These are phyloP conservation scores for Chytriomyces sp. DNA, from an alignment of 192 early-diverging fungal genomes.

Conservation along the genomic window DNA sequence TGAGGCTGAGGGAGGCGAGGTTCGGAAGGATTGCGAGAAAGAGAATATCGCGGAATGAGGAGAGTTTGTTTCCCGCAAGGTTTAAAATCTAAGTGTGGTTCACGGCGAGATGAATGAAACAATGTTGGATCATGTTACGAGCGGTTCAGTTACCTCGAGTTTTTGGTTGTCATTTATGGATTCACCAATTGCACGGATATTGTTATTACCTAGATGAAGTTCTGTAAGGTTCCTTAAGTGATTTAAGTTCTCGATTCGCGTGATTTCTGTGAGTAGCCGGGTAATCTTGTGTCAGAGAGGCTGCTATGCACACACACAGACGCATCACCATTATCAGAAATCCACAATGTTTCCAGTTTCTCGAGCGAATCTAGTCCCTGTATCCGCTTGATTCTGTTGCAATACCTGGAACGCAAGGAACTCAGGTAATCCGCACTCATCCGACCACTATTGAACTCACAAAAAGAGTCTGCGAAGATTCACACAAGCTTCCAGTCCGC, in stretches of 20 bases:
- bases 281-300: not conserved
- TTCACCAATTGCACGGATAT: constrained; percentile 46
- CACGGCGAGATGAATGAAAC: not conserved
- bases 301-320: not conserved
- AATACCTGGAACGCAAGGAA: constrained; percentile 41
- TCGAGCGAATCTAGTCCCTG: constrained; percentile 50
- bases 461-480: constrained; percentile 52
- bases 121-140: not conserved
- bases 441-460: constrained; percentile 27
- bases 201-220: constrained; percentile 53
- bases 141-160: constrained; percentile 24
- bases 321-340: constrained; percentile 57
- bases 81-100: constrained; percentile 34
- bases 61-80: constrained; percentile 57
- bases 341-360: constrained; percentile 53
- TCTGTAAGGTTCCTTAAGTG: constrained; percentile 34
- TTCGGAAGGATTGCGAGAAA: constrained; percentile 51
- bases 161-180: constrained; percentile 39
- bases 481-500: constrained; percentile 38
- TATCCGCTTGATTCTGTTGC: constrained; percentile 53
- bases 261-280: constrained; percentile 39
- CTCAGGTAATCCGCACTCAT: not conserved
- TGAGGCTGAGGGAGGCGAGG: constrained; percentile 50
- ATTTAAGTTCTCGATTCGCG: constrained; percentile 44
- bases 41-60: constrained; percentile 60